These are phyloP conservation scores for Venturia carpophila DNA, from an alignment of 2,329 filamentous ascomycete genomes.

Conservation along the genomic window DNA sequence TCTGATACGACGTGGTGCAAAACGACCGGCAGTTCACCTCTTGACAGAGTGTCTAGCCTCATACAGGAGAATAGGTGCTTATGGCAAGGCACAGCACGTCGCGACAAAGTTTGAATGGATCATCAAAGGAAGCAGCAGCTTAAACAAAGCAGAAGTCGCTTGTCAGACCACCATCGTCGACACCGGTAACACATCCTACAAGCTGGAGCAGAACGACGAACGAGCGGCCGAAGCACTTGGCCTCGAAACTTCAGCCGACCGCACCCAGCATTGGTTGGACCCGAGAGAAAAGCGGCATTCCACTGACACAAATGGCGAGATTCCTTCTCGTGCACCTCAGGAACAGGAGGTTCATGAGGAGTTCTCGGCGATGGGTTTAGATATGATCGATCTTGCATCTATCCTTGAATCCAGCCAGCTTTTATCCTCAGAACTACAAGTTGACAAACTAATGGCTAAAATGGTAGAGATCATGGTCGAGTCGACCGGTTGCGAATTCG, in stretches of 20 bases:
- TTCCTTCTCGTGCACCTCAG: constrained; percentile 32
- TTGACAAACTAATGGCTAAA: constrained; percentile 68
- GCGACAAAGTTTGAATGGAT: constrained; percentile 61
- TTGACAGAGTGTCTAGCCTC: constrained; percentile 60
- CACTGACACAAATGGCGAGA: not conserved
- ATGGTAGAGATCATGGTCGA: constrained; percentile 77
- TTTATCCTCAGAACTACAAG: constrained; percentile 67
- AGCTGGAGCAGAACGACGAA: constrained; percentile 38
- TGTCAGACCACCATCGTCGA: constrained; percentile 64
- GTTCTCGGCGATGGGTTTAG: constrained; percentile 58
- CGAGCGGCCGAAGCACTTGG: constrained; percentile 32
- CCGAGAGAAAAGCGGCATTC: constrained; percentile 28
- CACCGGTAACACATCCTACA: constrained; percentile 34
- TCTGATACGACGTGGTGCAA: constrained; percentile 56
- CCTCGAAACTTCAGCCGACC: constrained; percentile 35
- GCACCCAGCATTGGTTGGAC: constrained; percentile 42
- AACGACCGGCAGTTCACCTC: constrained; percentile 60
- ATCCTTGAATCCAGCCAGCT: constrained; percentile 74
- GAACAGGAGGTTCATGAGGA: constrained; percentile 29
- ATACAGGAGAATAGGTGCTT: constrained; percentile 61
- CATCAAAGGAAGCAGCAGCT: constrained; percentile 54
- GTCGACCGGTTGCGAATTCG: constrained; percentile 65
- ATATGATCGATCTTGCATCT: constrained; percentile 74
- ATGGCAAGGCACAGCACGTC: constrained; percentile 60
- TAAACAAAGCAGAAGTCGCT: constrained; percentile 53